Evolutionary conservation across 2,329 filamentous ascomycete species (phyloP).

Genomic region (Aspergillus sp.): DNA sequence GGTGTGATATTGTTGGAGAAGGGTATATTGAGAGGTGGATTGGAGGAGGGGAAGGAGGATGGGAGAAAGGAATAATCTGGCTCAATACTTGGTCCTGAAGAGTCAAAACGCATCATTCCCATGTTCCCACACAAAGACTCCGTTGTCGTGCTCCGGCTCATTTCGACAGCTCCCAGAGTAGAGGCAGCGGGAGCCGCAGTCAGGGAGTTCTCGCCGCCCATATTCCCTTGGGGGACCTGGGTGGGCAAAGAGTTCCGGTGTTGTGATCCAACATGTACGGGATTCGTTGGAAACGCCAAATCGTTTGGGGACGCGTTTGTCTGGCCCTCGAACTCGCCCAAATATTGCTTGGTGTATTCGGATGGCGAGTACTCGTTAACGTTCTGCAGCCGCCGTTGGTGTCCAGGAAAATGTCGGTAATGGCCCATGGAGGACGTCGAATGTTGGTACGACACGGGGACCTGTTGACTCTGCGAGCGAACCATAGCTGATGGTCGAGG

Average conservation of each 20-base stretch:
- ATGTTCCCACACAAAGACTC: conserved; percentile 46
- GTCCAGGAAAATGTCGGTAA: conserved; percentile 34
- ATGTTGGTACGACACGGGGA: conserved; percentile 32
- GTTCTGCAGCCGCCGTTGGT: conserved; percentile 31
- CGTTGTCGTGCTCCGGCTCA: conserved; percentile 47
- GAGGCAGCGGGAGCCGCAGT: conserved; percentile 29
- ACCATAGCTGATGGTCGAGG: conserved; percentile 36
- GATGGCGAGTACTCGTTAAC: conserved; percentile 44
- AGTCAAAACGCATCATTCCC: conserved; percentile 47
- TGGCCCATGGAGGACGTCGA: conserved; percentile 25
- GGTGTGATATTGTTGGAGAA: conserved; percentile 23
- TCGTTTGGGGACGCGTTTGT: conserved; percentile 23
- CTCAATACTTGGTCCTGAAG: conserved; percentile 38
- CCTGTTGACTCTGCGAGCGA: conserved; percentile 41
- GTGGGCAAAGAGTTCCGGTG: conserved; percentile 16
- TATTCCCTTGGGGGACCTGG: conserved; percentile 24
- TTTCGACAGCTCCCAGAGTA: conserved; percentile 36
- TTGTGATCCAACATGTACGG: conserved; percentile 25
- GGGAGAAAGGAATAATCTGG: conserved; percentile 29
- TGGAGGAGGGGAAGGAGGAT: conserved; percentile 28
- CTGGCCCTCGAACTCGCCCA: conserved; percentile 31
- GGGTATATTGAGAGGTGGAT: conserved; percentile 31
- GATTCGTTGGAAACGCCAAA: conserved; percentile 25
- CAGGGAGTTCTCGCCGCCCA: conserved; percentile 12
- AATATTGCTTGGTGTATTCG: conserved; percentile 40